Evolutionary conservation across 202 grass and related monocot species (phyloP).

Genomic region (Digitaria exilis): DNA sequence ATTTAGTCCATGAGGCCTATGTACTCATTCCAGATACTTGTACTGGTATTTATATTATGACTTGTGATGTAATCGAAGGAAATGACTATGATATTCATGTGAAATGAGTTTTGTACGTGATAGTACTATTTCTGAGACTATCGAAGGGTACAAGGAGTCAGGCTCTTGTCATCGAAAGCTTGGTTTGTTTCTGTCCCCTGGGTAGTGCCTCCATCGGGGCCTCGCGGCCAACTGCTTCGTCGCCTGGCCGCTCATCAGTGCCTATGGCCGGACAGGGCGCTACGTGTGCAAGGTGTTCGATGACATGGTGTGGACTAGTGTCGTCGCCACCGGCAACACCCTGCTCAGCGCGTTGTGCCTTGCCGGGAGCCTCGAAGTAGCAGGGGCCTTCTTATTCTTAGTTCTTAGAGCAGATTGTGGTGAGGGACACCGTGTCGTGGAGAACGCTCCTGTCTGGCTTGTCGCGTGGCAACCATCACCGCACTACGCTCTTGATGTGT

Average conservation of each 20-base stretch:
- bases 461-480: slow-evolving; percentile 40
- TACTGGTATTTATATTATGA: no score
- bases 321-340: slow-evolving; percentile 62
- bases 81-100: no score
- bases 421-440: slow-evolving; percentile 61
- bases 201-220: slow-evolving; percentile 56
- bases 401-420: slow-evolving; percentile 54
- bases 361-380: slow-evolving; percentile 11
- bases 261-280: slow-evolving; percentile 36
- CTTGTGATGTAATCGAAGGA: no score
- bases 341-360: slow-evolving; percentile 60
- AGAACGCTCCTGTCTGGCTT: slow-evolving; percentile 61
- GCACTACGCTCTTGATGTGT: slow-evolving; percentile 48
- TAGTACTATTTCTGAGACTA: no score
- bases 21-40: no score
- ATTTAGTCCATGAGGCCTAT: no score
- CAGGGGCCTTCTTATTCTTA: no score
- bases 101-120: no score
- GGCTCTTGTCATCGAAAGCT: no score
- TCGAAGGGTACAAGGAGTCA: no score
- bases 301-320: slow-evolving; percentile 50
- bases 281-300: slow-evolving; percentile 63
- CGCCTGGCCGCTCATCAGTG: slow-evolving; percentile 55
- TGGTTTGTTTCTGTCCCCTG: no score
- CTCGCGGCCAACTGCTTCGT: slow-evolving; percentile 51